Percentiles rank a stretch among this genome's conserved stretches.
Evolutionary conservation across 1,139 yeast species (phyloP).

Genomic region (Pichia sp.): DNA sequence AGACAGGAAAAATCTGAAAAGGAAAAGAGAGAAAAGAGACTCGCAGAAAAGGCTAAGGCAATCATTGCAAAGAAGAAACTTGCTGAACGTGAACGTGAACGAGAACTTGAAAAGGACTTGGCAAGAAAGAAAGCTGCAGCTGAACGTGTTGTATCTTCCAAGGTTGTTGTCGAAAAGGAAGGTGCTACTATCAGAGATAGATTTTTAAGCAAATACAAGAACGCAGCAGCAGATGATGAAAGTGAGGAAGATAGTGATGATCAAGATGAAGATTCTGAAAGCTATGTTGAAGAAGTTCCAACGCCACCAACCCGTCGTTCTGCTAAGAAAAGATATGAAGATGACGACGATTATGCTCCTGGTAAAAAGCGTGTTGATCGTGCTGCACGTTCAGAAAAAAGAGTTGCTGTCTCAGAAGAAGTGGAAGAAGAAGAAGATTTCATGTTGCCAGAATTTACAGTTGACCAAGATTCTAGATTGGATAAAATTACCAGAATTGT

Average conservation of each 20-base stretch:
- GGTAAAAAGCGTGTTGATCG: too few relatives aligned
- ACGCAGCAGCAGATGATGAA: not conserved
- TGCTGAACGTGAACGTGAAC: constrained; percentile 12
- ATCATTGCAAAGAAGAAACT: constrained; percentile 25
- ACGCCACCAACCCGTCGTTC: not conserved
- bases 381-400: too few relatives aligned
- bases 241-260: constrained; percentile 4
- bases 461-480: constrained; percentile 37
- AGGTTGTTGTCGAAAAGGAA: constrained; percentile 14
- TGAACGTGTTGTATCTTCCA: constrained; percentile 20
- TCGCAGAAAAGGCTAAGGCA: constrained; percentile 31
- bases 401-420: too few relatives aligned
- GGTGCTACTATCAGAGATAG: constrained; percentile 14
- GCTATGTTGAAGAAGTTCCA: constrained; percentile 13
- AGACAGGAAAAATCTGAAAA: not conserved
- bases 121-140: constrained; percentile 19
- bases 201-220: not conserved
- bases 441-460: constrained; percentile 46
- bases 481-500: constrained; percentile 68
- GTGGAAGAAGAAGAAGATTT: constrained; percentile 20
- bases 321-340: constrained; percentile 4
- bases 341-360: constrained; percentile 7
- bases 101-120: constrained; percentile 11
- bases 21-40: constrained; percentile 4
- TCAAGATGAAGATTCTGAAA: constrained; percentile 13